Evolutionary conservation across 176 grass and related monocot genomes (phyloP), one percentile per base, ranked within the genome.

Genomic region (Musa acuminata): DNA sequence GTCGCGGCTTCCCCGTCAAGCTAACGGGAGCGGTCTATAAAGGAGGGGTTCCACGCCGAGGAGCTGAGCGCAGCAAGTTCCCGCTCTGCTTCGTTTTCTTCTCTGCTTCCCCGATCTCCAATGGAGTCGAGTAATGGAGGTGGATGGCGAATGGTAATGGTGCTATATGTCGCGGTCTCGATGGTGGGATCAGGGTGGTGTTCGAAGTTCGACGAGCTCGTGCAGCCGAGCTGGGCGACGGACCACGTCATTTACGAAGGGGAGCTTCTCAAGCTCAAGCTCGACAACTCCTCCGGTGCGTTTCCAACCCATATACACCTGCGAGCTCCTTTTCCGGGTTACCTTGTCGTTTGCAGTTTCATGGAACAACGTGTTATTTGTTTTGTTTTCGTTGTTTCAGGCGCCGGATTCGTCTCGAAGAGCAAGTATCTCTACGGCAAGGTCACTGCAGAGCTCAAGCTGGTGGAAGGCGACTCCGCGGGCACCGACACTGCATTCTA

Each of bases 401-500:
- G 90, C 14, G 78, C 87, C 0, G 95, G 95, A 0, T 94, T 99
- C 75, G 95, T 72, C 48, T 94, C 90, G 3, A 86, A 82, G 80
- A 91, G 50, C 80, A 94, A 77, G 75, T 94, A 91, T 50, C 59
- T 99, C 17, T 99, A 94, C 53, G 95, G 95, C 57, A 99, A 83
- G 72, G 82, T 82, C 13, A 91, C 68, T 53, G 95, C 90, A 1
- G 95, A 99, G 1, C 80, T 94, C 64, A 99, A 94, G 82, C 90
- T 99, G 23, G 90, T 99, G 23, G 86, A 91, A 0, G 90, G 95
- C 8, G 95, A 99, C 73, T 99, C 95, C 1, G 95, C 95, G 8
- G 95, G 95, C 0, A 87, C 87, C 13, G 95, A 94, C 84, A 99
- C 95, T 0, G 95, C 95, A 49, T 99, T 99, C 75, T 99, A 99